Evolutionary conservation across 1,139 yeast genomes (phyloP), one percentile per base, ranked within the genome.

Genomic region (Pichia sp.): DNA sequence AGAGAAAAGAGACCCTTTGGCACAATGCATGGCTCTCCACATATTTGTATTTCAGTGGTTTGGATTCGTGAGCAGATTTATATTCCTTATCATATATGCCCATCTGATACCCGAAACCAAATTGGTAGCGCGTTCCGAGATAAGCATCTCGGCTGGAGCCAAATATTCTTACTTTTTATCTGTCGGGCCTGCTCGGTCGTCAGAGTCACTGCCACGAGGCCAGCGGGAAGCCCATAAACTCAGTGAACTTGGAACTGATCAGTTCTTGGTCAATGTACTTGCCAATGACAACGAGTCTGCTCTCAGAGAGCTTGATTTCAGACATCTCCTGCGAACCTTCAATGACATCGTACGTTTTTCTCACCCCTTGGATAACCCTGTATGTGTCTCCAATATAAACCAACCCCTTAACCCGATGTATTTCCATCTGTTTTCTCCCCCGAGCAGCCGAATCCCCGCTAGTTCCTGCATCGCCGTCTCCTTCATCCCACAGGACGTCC

Each of bases 291-390:
- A 93, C 96, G 48, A 93, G 66, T 68, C 88, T 87, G 60, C 81
- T 75, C 4, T 61, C 61, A 6, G 64, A 55, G 16, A 70, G 59
- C 6, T 76, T 76, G 17, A 63, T 36, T 20, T 73, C 67, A 1
- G 56, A 69, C 6, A 74, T 64, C 5, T 64, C 65, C 14, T 61
- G 61, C 0, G 78, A 81, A 0, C 80, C 80, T 16, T 80, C 82
- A 6, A 86, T 77, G 1, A 90, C 75, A 60, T 93, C 99, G 69
- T 90, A 93, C 0, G 96, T 89, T 57, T 90, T 95, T 58, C 98
- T 75, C 0, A 93, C 99, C 4, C 96, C 98, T 67, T 93, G 99
- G n/a, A 93, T 73, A 1, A 93, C 91, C 58, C 79, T 75, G n/a
- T 79, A 83, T 1, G 57, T 58, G 3, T 67, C 67, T 1, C 61